Percentiles rank a stretch among this genome's conserved stretches.
These are phyloP conservation scores for Protomyces macrosporus DNA, from an alignment of 1,139 yeast species.

Conservation along the genomic window DNA sequence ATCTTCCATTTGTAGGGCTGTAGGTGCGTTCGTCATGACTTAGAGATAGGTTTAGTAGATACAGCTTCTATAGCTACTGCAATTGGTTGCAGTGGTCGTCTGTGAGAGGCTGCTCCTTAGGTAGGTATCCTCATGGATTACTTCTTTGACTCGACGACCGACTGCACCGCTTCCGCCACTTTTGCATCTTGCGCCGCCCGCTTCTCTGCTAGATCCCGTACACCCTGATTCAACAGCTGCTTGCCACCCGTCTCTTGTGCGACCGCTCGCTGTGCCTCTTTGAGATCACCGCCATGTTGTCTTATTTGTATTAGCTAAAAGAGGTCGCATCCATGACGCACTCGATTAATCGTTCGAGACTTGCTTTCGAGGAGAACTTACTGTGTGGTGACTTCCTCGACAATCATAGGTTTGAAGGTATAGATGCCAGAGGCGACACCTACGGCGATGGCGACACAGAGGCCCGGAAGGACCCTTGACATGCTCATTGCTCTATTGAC, in stretches of 20 bases:
- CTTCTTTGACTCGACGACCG: no score
- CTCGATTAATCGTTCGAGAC: neutral
- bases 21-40: neutral
- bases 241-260: neutral
- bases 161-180: neutral
- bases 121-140: no score
- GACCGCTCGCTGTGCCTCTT: neutral
- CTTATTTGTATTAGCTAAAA: neutral
- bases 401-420: slow-evolving; percentile 19
- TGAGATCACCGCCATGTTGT: neutral
- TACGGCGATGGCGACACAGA: slow-evolving; percentile 15
- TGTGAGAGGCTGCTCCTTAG: no score
- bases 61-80: no score
- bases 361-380: neutral
- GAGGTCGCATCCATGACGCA: neutral
- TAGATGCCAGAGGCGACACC: slow-evolving; percentile 19
- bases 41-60: neutral
- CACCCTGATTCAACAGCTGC: slow-evolving; percentile 2
- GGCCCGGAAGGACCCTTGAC: slow-evolving; percentile 16
- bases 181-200: slow-evolving; percentile 7
- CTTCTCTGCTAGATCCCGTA: slow-evolving; percentile 6
- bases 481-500: neutral
- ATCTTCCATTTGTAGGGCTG: neutral
- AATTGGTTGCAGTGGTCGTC: no score
- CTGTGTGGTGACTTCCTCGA: slow-evolving; percentile 19